Evolutionary conservation across 176 grass and related monocot genomes (phyloP), one percentile per base, ranked within the genome.

Genomic region (Dendrocalamus sinicus): DNA sequence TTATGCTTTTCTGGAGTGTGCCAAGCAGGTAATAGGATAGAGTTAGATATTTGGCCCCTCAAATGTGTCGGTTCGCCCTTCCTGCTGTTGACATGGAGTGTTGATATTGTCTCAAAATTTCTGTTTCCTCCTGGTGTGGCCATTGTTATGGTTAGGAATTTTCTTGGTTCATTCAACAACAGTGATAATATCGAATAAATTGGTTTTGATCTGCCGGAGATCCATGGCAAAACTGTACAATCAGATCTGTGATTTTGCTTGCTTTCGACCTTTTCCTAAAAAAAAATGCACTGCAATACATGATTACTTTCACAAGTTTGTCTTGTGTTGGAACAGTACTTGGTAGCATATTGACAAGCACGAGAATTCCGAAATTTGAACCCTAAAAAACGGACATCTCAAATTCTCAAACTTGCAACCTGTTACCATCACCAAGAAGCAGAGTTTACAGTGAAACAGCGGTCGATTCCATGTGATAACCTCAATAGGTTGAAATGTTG

Each of bases 1-100:
- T 87, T 81, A 87, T 81, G 28, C 67, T 80, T 89, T 57, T 87
- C 76, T 80, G 81, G 73, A 79, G 52, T 78, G 73, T 89, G 83
- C 35, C 72, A 71, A 71, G 41, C 86, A 85, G 72, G 76, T 46
- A 44, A 74, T 78, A 79, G 26, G 78, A 78, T 89, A 86, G 72
- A 83, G 16, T 72, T 83, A 89, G 83, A 67, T 81, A 78, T 80
- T 84, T 35, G 73, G 53, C 48, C 50, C 41, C 73, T 64, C 20
- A 72, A 86, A 69, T 58, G 78, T 73, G 40, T 76, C 5, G 12
- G 40, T 66, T 85, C 55, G 43, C 67, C 57, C 40, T 45, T 82
- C 58, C 39, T 89, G 64, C 68, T 84, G 67, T 74, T 83, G 80
- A 64, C 69, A 70, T 80, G 61, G 61, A 72, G 32, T 80, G 59